These are phyloP conservation scores for Wickerhamomyces sydowiorum DNA, from an alignment of 805 yeast species.

Conservation along the genomic window DNA sequence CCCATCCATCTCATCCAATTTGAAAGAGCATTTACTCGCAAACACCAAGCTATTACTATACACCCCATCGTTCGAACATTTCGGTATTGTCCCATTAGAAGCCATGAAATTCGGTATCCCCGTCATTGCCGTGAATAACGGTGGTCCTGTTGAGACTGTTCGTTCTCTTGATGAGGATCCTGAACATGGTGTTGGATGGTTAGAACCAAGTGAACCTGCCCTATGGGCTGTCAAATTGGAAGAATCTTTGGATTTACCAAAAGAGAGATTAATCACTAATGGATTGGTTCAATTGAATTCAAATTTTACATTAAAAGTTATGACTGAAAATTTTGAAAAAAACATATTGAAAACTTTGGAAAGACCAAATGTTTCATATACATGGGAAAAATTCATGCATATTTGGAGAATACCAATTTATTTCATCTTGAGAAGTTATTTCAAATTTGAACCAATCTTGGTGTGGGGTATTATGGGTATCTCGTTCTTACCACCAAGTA, in stretches of 20 bases:
- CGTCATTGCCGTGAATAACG: constrained; percentile 80
- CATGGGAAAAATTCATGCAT: constrained; percentile 25
- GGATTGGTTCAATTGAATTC: constrained; percentile 26
- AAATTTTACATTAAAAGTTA: constrained; percentile 31
- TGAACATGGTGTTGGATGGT: constrained; percentile 56
- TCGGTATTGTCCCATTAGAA: constrained; percentile 96
- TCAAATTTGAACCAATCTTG: constrained; percentile 4
- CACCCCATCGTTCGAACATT: constrained; percentile 91
- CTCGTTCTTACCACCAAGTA: constrained; percentile 15
- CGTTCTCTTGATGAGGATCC: constrained; percentile 26
- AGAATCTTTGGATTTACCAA: constrained; percentile 27
- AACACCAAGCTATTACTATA: constrained; percentile 61
- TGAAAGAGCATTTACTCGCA: constrained; percentile 58
- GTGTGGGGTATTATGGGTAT: constrained; percentile 10
- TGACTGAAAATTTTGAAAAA: constrained; percentile 32
- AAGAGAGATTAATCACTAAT: constrained; percentile 14
- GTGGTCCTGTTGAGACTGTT: constrained; percentile 87
- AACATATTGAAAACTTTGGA: constrained; percentile 26
- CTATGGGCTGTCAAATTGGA: constrained; percentile 52
- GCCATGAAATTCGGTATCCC: constrained; percentile 84
- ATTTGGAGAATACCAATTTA: constrained; percentile 19
- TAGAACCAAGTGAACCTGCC: constrained; percentile 38
- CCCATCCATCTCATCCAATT: constrained; percentile 67
- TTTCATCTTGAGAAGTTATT: constrained; percentile 4
- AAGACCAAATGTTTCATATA: constrained; percentile 16